A percentile compares a stretch with the other conserved stretches of the same genome.
Conservation (phyloP, 805 yeast genomes). For the Spathaspora arborariae region DNA sequence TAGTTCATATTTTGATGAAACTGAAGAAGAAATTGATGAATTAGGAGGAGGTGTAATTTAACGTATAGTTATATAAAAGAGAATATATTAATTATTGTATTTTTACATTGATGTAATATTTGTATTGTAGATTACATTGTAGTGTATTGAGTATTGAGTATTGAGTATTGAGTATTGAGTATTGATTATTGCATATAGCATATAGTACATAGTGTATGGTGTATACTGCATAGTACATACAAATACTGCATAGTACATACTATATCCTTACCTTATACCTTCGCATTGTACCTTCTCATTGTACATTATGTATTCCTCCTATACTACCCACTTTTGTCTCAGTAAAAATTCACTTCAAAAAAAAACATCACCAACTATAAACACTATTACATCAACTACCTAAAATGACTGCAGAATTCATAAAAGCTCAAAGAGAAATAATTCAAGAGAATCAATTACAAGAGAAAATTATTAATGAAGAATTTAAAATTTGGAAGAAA, state of each 20-base stretch:
- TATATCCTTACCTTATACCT: no score
- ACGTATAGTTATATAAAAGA: no score
- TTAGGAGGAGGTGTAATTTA: conserved; percentile 23
- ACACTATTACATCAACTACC: not conserved
- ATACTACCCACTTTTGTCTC: not conserved
- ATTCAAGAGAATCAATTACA: conserved; percentile 46
- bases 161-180: no score
- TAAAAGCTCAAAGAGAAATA: conserved; percentile 32
- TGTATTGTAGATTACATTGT: no score
- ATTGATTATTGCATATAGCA: no score
- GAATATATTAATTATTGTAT: no score
- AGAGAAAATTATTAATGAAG: conserved; percentile 70
- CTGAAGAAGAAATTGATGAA: conserved; percentile 19
- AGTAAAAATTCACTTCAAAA: not conserved
- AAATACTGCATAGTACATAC: no score
- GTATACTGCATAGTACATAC: no score
- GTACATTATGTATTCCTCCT: not conserved
- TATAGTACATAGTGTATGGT: no score
- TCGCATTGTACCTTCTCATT: no score
- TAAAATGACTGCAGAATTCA: conserved; percentile 16
- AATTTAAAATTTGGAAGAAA: conserved; percentile 78
- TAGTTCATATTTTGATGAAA: conserved; percentile 64
- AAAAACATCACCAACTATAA: not conserved
- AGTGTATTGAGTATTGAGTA: no score
- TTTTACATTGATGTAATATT: no score